A percentile compares a stretch with the other conserved stretches of the same genome.
Evolutionary conservation across 2,329 filamentous ascomycete genomes (phyloP).

Genomic region (Aureobasidium uvarum): DNA sequence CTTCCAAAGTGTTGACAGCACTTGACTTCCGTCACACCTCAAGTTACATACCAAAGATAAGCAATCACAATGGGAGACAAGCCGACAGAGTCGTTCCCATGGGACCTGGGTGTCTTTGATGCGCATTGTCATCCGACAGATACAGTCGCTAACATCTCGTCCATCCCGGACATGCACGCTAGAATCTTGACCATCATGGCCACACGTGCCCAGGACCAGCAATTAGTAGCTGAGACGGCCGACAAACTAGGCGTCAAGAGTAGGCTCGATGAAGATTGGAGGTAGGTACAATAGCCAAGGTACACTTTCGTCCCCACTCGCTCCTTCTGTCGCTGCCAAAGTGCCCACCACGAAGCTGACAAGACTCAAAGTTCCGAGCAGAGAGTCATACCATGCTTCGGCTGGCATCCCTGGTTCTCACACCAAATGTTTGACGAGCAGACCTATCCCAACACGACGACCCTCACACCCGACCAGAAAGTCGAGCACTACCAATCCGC

Average conservation of each 20-base stretch:
- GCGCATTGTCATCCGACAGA: conserved; percentile 85
- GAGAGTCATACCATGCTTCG: conserved; percentile 68
- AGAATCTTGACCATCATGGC: conserved; percentile 71
- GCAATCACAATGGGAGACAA: conserved; percentile 28
- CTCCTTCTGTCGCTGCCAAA: background rate
- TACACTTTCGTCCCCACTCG: background rate
- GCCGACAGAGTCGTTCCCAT: conserved; percentile 53
- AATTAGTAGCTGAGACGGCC: conserved; percentile 65
- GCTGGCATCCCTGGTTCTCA: conserved; percentile 87
- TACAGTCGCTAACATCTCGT: conserved; percentile 61
- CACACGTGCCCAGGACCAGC: conserved; percentile 71
- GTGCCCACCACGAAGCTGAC: conserved; percentile 2
- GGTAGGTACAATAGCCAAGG: conserved; percentile 34
- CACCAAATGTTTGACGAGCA: conserved; percentile 68
- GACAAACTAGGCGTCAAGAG: conserved; percentile 51
- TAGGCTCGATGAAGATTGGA: conserved; percentile 33
- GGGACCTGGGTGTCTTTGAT: conserved; percentile 70
- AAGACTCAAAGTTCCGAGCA: conserved; percentile 36
- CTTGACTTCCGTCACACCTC: background rate
- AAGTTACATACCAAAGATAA: background rate
- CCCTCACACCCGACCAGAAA: conserved; percentile 45
- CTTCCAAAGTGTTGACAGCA: background rate
- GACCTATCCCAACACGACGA: conserved; percentile 35
- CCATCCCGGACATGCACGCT: conserved; percentile 64
- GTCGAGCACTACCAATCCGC: conserved; percentile 65